Conservation (phyloP, 139 green algal species). For the Gonium pectorale region DNA sequence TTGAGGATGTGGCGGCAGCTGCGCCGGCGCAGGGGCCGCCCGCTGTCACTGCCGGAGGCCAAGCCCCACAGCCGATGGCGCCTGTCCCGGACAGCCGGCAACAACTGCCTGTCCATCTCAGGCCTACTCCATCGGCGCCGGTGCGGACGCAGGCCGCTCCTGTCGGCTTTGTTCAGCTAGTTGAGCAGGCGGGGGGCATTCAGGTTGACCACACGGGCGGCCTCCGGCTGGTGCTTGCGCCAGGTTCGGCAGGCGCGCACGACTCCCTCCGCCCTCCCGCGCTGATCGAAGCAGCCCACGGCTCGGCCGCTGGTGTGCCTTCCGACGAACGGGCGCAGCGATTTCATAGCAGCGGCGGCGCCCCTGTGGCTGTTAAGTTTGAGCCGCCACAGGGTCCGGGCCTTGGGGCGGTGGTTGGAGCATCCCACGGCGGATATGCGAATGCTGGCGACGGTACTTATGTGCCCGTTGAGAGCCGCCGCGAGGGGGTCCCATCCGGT, state of each 20-base stretch:
- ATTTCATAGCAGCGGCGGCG: neutral
- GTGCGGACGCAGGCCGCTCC: neutral
- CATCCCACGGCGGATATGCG: too few species aligned
- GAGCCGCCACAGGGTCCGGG: neutral
- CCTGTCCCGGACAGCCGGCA: neutral
- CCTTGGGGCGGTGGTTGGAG: neutral
- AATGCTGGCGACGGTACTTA: too few species aligned
- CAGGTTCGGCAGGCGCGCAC: too few species aligned
- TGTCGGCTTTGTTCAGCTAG: slow-evolving; percentile 1
- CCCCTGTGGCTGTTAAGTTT: neutral
- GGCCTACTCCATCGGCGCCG: neutral
- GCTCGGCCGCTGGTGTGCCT: neutral
- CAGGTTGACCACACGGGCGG: neutral
- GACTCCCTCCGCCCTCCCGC: neutral
- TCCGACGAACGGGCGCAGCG: neutral
- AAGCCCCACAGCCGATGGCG: neutral
- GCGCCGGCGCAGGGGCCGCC: too few species aligned
- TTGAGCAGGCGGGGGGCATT: neutral
- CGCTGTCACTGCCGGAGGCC: neutral
- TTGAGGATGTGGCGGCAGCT: too few species aligned
- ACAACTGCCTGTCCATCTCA: slow-evolving; percentile 1
- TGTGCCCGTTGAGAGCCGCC: too few species aligned
- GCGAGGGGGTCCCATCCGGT: too few species aligned
- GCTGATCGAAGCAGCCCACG: neutral
- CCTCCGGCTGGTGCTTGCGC: neutral